phyloP scores from a whole-genome alignment of 495 filamentous ascomycete genomes.

The Penicillium paxilli region DNA sequence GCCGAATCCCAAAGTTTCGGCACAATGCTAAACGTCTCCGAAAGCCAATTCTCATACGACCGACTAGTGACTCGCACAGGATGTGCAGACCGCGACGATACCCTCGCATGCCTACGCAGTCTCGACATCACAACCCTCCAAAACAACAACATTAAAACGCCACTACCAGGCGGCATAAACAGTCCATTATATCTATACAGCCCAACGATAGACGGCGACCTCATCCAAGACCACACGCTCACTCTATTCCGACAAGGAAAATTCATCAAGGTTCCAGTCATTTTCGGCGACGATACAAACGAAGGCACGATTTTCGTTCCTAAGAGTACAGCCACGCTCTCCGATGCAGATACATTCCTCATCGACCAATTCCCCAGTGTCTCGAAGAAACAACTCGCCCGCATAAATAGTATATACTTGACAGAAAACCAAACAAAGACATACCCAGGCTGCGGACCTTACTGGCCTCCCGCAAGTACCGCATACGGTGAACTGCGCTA shows the following conservation, averaged over 20 bases:
- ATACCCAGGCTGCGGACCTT: constrained; percentile 48
- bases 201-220: constrained; percentile 58
- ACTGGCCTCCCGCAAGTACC: constrained; percentile 60
- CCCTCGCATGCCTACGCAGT: constrained; percentile 58
- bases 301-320: constrained; percentile 69
- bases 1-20: constrained; percentile 69
- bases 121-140: constrained; percentile 52
- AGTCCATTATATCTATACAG: constrained; percentile 60
- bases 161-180: constrained; percentile 50
- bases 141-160: constrained; percentile 49
- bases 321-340: constrained; percentile 39
- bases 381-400: constrained; percentile 48
- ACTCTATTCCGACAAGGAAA: constrained; percentile 54
- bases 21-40: constrained; percentile 54
- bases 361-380: constrained; percentile 62
- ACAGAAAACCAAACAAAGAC: constrained; percentile 30
- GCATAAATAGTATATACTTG: constrained; percentile 62
- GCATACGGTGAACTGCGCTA: constrained; percentile 77
- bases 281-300: constrained; percentile 71
- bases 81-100: constrained; percentile 47
- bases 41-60: constrained; percentile 67
- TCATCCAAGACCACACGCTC: constrained; percentile 62
- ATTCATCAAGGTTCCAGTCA: constrained; percentile 68
- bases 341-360: constrained; percentile 55
- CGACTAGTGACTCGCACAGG: constrained; percentile 56